Percentiles rank a stretch among this genome's conserved stretches.
Evolutionary conservation across 2,329 filamentous ascomycete species (phyloP).

Genomic region (Neofusicoccum cordaticola): DNA sequence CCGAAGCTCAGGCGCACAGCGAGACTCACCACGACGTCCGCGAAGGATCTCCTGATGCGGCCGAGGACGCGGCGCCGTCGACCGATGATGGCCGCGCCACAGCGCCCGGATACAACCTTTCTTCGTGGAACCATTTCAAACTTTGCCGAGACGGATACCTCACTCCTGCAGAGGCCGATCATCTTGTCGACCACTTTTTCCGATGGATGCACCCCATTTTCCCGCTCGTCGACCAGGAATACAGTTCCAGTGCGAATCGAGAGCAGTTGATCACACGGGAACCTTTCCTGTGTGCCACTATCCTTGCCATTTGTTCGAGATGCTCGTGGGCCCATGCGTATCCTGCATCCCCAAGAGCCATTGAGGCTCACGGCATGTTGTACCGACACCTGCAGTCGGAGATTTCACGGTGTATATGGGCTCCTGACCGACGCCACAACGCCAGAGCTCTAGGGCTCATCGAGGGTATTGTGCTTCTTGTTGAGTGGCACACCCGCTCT

Average conservation of each 20-base stretch:
- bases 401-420: not conserved
- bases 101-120: too few species aligned
- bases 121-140: too few species aligned
- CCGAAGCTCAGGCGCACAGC: too few species aligned
- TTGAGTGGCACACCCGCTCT: not conserved
- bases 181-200: not conserved
- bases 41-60: too few species aligned
- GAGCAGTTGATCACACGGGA: not conserved
- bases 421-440: not conserved
- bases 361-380: not conserved
- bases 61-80: too few species aligned
- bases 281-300: not conserved
- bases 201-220: not conserved
- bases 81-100: too few species aligned
- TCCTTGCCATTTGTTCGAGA: not conserved
- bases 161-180: not conserved
- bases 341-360: not conserved
- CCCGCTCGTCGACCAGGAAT: not conserved
- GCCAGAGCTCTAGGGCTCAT: not conserved
- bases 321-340: not conserved
- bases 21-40: too few species aligned
- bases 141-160: too few species aligned
- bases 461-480: not conserved
- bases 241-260: not conserved
- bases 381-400: not conserved